Conservation (phyloP, 768 basidiomycete genomes). For the Crepidotus variabilis region DNA sequence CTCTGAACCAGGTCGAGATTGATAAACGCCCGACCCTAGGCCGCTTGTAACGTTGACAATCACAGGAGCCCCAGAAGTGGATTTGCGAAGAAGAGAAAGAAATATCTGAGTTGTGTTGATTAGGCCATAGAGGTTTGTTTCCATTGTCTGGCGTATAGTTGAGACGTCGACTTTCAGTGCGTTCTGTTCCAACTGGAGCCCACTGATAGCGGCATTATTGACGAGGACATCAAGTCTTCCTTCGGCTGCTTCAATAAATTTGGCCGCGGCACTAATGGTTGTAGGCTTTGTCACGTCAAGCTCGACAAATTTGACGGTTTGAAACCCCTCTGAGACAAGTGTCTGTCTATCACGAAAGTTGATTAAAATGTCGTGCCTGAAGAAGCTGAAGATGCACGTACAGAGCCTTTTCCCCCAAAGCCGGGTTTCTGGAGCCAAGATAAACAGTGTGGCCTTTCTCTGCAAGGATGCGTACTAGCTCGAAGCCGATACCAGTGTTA, state of each 20-base stretch:
- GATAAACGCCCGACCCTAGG: constrained; percentile 39
- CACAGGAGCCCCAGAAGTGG: constrained; percentile 24
- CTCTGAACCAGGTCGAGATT: constrained; percentile 25
- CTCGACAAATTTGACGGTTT: constrained; percentile 30
- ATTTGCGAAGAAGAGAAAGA: constrained; percentile 36
- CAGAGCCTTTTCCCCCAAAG: constrained; percentile 36
- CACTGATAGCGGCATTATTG: constrained; percentile 39
- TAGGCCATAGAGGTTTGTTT: constrained; percentile 40
- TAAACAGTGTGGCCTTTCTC: constrained; percentile 41
- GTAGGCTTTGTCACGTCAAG: constrained; percentile 35
- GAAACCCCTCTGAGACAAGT: constrained; percentile 27
- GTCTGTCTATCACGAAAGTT: constrained; percentile 17
- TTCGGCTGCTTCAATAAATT: constrained; percentile 33
- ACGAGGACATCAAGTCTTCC: constrained; percentile 42
- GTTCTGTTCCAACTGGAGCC: constrained; percentile 22
- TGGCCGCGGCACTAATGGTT: constrained; percentile 30
- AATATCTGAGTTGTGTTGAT: constrained; percentile 40
- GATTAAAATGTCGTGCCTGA: background rate
- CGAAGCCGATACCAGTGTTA: constrained; percentile 44
- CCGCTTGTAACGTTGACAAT: constrained; percentile 40
- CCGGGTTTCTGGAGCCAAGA: constrained; percentile 36
- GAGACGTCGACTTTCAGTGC: constrained; percentile 29
- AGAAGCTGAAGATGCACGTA: constrained; percentile 14
- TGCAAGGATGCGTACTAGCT: constrained; percentile 39
- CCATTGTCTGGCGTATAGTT: constrained; percentile 31